phyloP scores from a whole-genome alignment of 805 yeast species.

The Lipomyces sp. region DNA sequence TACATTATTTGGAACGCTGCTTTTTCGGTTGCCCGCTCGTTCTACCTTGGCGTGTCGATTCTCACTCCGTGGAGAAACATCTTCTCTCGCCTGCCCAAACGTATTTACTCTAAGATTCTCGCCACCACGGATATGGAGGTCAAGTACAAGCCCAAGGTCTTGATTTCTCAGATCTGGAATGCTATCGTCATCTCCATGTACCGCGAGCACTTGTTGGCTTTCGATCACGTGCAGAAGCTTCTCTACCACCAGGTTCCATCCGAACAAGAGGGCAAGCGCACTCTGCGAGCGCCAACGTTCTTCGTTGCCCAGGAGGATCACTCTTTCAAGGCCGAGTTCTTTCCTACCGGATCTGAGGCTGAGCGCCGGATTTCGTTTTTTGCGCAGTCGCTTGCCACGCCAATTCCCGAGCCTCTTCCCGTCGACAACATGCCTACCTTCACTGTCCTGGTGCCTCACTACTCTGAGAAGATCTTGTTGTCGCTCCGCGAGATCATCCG shows the following conservation, averaged over 20 bases:
- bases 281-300: conserved; percentile 98
- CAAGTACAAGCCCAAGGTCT: conserved; percentile 96
- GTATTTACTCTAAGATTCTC: conserved; percentile 95
- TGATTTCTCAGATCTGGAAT: conserved; percentile 98
- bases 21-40: conserved; percentile 95
- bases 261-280: conserved; percentile 96
- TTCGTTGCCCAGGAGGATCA: conserved; percentile 96
- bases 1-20: conserved; percentile 92
- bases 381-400: conserved; percentile 98
- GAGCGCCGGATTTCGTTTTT: conserved; percentile 99
- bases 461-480: conserved; percentile 86
- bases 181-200: conserved; percentile 99
- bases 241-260: conserved; percentile 98
- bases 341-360: conserved; percentile 96
- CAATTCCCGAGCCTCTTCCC: conserved; percentile 97
- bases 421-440: conserved; percentile 99
- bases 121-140: conserved; percentile 99
- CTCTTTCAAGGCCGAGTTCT: conserved; percentile 91
- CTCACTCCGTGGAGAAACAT: conserved; percentile 99
- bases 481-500: conserved; percentile 95
- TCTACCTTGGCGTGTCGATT: conserved; percentile 97
- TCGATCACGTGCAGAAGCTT: conserved; percentile 96
- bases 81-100: conserved; percentile 95
- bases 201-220: conserved; percentile 97
- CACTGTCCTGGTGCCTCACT: conserved; percentile 94